phyloP scores from a whole-genome alignment of 1,284 basidiomycete species.

The Lignosus rhinocerotis region DNA sequence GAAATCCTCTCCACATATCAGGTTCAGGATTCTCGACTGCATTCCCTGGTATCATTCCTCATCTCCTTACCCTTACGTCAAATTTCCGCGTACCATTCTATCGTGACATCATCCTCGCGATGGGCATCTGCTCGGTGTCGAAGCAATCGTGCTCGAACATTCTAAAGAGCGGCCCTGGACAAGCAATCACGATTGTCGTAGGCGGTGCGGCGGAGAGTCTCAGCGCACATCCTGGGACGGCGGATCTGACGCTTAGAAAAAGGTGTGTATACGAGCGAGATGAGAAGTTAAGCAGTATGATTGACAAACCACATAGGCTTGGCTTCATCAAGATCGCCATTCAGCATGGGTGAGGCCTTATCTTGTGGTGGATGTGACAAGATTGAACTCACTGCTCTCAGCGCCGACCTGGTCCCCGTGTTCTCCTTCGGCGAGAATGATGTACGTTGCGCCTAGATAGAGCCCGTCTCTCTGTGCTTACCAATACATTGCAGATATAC shows the following conservation, averaged over 20 bases:
- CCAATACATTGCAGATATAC: conserved; percentile 67
- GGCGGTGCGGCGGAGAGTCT: conserved; percentile 96
- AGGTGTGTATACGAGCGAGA: conserved; percentile 43
- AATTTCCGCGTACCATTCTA: conserved; percentile 96
- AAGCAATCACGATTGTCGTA: conserved; percentile 92
- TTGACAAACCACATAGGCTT: conserved; percentile 43
- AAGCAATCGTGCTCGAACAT: conserved; percentile 91
- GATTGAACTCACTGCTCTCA: conserved; percentile 29
- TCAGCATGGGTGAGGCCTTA: conserved; percentile 73
- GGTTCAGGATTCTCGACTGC: conserved; percentile 90
- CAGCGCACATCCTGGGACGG: conserved; percentile 92
- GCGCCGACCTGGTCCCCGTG: conserved; percentile 91
- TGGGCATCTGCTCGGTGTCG: conserved; percentile 92
- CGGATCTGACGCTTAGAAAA: conserved; percentile 86
- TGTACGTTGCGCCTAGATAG: conserved; percentile 47
- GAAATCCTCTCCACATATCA: conserved; percentile 30
- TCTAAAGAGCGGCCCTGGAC: conserved; percentile 69
- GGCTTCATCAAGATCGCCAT: conserved; percentile 99
- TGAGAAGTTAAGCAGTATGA: background rate
- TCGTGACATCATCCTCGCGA: conserved; percentile 82
- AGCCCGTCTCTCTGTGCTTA: background rate
- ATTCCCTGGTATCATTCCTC: conserved; percentile 92
- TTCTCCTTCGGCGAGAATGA: conserved; percentile 99
- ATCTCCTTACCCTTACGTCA: conserved; percentile 86
- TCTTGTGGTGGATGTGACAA: too few species aligned